A percentile compares a stretch with the other conserved stretches of the same genome.
Conservation (phyloP, 1,139 yeast genomes). For the Suhomyces atakaporum region DNA sequence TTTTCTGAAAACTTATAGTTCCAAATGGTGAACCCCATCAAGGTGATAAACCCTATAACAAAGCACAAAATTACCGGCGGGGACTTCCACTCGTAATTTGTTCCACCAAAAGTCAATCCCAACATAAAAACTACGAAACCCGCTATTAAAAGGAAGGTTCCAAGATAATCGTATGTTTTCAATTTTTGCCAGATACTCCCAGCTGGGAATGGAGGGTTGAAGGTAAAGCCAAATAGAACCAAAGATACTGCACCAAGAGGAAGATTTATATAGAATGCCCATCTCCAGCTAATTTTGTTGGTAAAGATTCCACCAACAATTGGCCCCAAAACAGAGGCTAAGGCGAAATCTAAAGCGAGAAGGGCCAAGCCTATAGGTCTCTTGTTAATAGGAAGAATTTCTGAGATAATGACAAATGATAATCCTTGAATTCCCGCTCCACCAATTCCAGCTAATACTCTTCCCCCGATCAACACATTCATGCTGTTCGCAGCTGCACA, state of each 20-base stretch:
- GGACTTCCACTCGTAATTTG: constrained; percentile 49
- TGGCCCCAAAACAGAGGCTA: constrained; percentile 28
- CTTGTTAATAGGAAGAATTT: constrained; percentile 29
- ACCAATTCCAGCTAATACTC: constrained; percentile 37
- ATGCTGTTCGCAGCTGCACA: constrained; percentile 37
- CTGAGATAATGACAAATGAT: constrained; percentile 30
- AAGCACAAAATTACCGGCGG: constrained; percentile 57
- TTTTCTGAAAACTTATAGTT: constrained; percentile 46
- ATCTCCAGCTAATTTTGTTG: constrained; percentile 62
- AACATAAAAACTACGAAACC: constrained; percentile 47
- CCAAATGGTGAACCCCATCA: constrained; percentile 45
- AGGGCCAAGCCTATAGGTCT: constrained; percentile 26
- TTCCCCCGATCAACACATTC: constrained; percentile 41
- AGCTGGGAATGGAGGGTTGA: constrained; percentile 55
- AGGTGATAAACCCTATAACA: constrained; percentile 50
- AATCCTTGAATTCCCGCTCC: constrained; percentile 34
- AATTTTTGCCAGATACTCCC: constrained; percentile 43
- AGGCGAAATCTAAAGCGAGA: constrained; percentile 22
- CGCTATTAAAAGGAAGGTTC: constrained; percentile 40
- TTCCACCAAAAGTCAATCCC: constrained; percentile 55
- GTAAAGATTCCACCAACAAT: constrained; percentile 30
- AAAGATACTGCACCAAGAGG: constrained; percentile 65
- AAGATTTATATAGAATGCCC: constrained; percentile 74
- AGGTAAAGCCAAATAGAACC: constrained; percentile 43
- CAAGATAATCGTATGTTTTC: constrained; percentile 46